phyloP scores from a whole-genome alignment of 352 stramenopile species.

The Phytophthora sp. region DNA sequence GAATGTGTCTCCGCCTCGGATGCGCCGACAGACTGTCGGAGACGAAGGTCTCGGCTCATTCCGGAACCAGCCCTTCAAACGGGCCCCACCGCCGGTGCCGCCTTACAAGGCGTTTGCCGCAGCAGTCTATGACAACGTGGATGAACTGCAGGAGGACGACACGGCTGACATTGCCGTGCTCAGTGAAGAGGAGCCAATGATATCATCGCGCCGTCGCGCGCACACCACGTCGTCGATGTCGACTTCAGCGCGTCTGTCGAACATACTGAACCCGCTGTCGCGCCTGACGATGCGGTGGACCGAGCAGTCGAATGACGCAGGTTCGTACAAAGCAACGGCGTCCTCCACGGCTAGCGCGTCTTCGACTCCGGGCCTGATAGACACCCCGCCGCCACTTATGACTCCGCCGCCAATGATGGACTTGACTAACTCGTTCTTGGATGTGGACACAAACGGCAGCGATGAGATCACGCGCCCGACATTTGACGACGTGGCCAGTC shows the following conservation, averaged over 20 bases:
- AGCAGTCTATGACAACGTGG: slow-evolving; percentile 28
- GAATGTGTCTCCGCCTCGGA: slow-evolving; percentile 31
- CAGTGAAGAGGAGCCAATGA: slow-evolving; percentile 41
- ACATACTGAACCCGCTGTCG: slow-evolving; percentile 54
- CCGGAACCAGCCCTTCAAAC: slow-evolving; percentile 12
- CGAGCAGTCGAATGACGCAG: slow-evolving; percentile 24
- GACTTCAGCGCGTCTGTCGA: slow-evolving; percentile 33
- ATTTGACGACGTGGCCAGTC: slow-evolving; percentile 42
- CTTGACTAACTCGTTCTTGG: slow-evolving; percentile 56
- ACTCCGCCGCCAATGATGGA: slow-evolving; percentile 44
- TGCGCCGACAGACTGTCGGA: slow-evolving; percentile 48
- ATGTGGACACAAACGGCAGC: slow-evolving; percentile 53
- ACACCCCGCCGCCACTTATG: slow-evolving; percentile 34
- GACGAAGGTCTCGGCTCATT: slow-evolving; percentile 26
- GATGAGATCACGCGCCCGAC: slow-evolving; percentile 53
- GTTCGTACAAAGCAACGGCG: slow-evolving; percentile 7
- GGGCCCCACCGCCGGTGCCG: slow-evolving; percentile 19
- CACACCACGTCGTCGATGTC: slow-evolving; percentile 53
- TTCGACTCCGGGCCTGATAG: slow-evolving; percentile 32
- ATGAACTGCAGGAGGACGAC: slow-evolving; percentile 40
- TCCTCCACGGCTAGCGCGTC: slow-evolving; percentile 38
- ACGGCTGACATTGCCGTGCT: slow-evolving; percentile 42
- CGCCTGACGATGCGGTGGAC: slow-evolving; percentile 55
- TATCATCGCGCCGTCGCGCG: slow-evolving; percentile 46
- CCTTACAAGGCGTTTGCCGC: slow-evolving; percentile 33